Percentiles rank a stretch among this genome's conserved stretches.
phyloP scores from a whole-genome alignment of 345 rosid genomes.

The Moricandia moricandioides region DNA sequence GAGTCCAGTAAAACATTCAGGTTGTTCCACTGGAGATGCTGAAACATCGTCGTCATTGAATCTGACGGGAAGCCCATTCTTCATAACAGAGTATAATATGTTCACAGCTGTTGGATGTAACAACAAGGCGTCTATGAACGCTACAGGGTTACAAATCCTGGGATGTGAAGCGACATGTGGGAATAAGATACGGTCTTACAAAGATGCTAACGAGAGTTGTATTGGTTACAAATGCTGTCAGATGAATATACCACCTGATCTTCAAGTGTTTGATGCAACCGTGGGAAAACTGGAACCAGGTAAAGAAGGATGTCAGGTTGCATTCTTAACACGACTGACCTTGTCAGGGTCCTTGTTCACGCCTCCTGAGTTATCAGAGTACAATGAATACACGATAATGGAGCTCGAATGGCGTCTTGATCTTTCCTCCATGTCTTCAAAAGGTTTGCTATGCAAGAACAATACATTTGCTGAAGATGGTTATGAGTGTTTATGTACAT shows the following conservation, averaged over 20 bases:
- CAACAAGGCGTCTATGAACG: slow-evolving; percentile 5
- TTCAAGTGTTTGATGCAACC: not conserved
- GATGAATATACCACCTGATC: slow-evolving; percentile 15
- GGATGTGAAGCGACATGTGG: slow-evolving; percentile 43
- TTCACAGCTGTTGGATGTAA: slow-evolving; percentile 45
- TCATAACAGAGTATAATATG: slow-evolving; percentile 20
- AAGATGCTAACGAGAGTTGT: not conserved
- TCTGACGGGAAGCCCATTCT: slow-evolving; percentile 17
- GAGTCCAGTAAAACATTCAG: slow-evolving; percentile 14
- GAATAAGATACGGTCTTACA: not conserved
- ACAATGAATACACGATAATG: not conserved
- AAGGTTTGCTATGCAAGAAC: not conserved
- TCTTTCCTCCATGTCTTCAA: not conserved
- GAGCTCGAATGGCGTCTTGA: slow-evolving; percentile 40
- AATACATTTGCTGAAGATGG: not conserved
- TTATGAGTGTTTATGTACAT: slow-evolving; percentile 19
- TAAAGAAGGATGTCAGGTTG: slow-evolving; percentile 7
- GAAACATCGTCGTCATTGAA: slow-evolving; percentile 2
- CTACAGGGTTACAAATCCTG: not conserved
- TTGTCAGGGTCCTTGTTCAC: not conserved
- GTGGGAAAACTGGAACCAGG: not conserved
- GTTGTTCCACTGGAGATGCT: not conserved
- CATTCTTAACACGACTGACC: not conserved
- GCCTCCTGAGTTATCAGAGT: not conserved
- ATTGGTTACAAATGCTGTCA: slow-evolving; percentile 47